Conservation (phyloP, 208 protist species). For the Wallacemonas collosoma region DNA sequence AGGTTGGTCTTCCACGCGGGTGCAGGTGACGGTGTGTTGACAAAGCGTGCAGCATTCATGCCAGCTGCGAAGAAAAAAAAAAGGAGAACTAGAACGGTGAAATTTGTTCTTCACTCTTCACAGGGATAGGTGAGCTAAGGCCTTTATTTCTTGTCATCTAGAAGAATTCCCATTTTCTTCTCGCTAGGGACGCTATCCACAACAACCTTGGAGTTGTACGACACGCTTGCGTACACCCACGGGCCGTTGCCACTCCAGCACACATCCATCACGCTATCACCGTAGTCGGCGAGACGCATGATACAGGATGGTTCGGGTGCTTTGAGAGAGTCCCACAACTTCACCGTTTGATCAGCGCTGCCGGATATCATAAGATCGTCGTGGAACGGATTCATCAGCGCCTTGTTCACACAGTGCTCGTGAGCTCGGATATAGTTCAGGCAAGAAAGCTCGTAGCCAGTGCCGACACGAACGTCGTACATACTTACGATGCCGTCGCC, state of each 20-base stretch:
- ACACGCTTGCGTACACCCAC: conserved; percentile 89
- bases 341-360: conserved; percentile 73
- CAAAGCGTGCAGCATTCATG: no score
- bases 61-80: no score
- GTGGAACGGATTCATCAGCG: conserved; percentile 86
- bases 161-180: conserved; percentile 82
- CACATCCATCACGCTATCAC: conserved; percentile 70
- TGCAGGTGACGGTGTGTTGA: no score
- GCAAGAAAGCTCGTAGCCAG: conserved; percentile 28
- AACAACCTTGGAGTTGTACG: conserved; percentile 83
- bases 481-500: conserved; percentile 71
- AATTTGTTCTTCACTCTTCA: no score
- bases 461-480: conserved; percentile 61
- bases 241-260: conserved; percentile 81
- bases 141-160: conserved; percentile 59
- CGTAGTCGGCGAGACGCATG: conserved; percentile 60
- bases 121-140: no score
- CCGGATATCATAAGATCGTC: conserved; percentile 77
- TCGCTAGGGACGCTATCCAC: conserved; percentile 82
- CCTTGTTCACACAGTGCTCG: conserved; percentile 61
- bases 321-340: conserved; percentile 75
- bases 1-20: no score
- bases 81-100: no score
- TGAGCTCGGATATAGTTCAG: conserved; percentile 48
- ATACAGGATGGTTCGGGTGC: conserved; percentile 40